Conservation (phyloP, 2,329 filamentous ascomycete species). For the Plectosphaerella sp. region DNA sequence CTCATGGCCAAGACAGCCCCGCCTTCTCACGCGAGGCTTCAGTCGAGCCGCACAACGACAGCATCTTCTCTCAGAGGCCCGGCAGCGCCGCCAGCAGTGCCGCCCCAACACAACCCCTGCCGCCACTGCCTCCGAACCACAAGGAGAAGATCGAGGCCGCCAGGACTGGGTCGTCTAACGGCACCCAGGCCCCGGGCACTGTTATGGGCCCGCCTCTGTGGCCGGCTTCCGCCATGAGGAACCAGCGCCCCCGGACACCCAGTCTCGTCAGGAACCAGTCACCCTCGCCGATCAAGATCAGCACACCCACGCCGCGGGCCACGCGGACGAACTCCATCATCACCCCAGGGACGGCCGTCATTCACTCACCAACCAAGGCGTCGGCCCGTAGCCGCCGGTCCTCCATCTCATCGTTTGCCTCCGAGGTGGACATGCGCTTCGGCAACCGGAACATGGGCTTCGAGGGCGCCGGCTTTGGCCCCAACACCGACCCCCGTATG, state of each 20-base stretch:
- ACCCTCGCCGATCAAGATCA: constrained; percentile 41
- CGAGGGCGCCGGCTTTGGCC: constrained; percentile 54
- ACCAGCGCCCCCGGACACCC: constrained; percentile 56
- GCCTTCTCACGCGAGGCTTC: constrained; percentile 27
- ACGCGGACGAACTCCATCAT: constrained; percentile 33
- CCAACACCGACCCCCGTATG: constrained; percentile 89
- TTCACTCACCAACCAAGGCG: constrained; percentile 43
- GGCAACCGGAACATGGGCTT: constrained; percentile 61
- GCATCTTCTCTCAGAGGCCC: constrained; percentile 45
- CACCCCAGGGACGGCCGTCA: constrained; percentile 40
- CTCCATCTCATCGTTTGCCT: constrained; percentile 92
- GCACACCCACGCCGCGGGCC: constrained; percentile 54
- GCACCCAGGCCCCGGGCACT: constrained; percentile 30
- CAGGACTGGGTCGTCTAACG: constrained; percentile 50
- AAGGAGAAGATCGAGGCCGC: constrained; percentile 80
- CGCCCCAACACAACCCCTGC: constrained; percentile 39
- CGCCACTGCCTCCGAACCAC: constrained; percentile 79
- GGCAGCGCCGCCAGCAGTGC: constrained; percentile 68
- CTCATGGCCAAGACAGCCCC: constrained; percentile 48
- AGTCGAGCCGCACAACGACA: constrained; percentile 8
- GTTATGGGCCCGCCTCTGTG: constrained; percentile 80
- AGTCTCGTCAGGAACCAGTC: constrained; percentile 42
- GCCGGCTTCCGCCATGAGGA: constrained; percentile 67
- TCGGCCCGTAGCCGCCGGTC: constrained; percentile 58
- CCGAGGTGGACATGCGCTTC: constrained; percentile 88